Base-by-base conservation (phyloP, 2,329 filamentous ascomycete species). In the Epichloe uncinata region DNA sequence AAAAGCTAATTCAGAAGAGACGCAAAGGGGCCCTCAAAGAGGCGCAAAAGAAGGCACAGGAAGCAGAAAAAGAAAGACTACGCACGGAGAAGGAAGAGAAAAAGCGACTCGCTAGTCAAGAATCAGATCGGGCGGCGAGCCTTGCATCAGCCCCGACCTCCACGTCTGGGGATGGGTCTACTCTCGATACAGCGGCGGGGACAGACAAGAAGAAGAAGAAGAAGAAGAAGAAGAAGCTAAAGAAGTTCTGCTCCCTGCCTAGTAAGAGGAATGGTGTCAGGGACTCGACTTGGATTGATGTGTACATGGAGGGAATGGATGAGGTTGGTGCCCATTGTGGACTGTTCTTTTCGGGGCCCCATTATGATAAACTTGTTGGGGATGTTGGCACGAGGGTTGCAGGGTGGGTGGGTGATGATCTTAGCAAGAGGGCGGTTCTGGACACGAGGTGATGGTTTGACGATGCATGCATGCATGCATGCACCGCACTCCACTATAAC, bases 271-370 rank as follows among this genome's bases (percentile, higher is more conserved):
- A 72, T 48, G 81, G 79, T 6, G 69, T 72, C 52, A 69, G 73
- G 42, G 87, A 95, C 62, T 69, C 76, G 4, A 78, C 82, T 15
- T 95, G 90, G 89, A 70, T 89, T 1, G 74, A 82, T 42, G 77
- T 95, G 3, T 82, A 81, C 59, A 93, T 96, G 85, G 77, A 84
- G 51, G 82, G 81, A 48, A 81, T 93, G 53, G 89, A 95, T 61
- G 87, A 95, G 65, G 85, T 95, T 1, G 82, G 79, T 6, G 90
- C 89, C 9, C 89, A 95, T 63, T 91, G 87, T 54, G 83, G 85
- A 0, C 69, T 95, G 47, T 95, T 95, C 68, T 78, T 87, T 42
- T 68, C 80, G 12, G 82, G 84, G 6, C 74, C 81, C 53, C 82
- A 86, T 51, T 91, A 93, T 60, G 84, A 89, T 58, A 69, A 68